These are phyloP conservation scores for Heracleum sosnowskyi DNA, from an alignment of 129 eudicot species.

Conservation along the genomic window DNA sequence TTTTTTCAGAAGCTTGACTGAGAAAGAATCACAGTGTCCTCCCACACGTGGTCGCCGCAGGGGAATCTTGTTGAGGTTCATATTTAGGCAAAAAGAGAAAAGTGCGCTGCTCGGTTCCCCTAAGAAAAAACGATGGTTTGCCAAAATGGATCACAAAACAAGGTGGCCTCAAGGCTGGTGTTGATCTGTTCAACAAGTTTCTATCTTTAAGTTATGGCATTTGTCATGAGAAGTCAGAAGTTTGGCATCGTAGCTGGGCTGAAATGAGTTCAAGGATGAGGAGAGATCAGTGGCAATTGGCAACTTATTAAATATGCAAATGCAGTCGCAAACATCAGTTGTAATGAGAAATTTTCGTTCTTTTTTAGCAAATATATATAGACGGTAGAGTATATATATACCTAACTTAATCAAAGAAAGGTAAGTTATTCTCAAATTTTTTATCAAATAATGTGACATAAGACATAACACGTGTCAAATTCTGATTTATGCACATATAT, in stretches of 20 bases:
- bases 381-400: background rate
- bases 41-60: background rate
- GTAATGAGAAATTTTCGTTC: background rate
- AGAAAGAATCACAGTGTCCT: background rate
- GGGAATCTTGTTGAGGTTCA: conserved; percentile 7
- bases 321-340: background rate
- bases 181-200: background rate
- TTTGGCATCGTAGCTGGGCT: background rate
- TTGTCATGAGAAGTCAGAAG: background rate
- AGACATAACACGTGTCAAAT: too few species aligned
- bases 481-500: too few species aligned
- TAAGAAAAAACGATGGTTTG: background rate
- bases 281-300: background rate
- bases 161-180: conserved; percentile 16
- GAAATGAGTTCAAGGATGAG: background rate
- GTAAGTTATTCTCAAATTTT: too few species aligned
- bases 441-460: too few species aligned
- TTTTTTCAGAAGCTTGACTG: background rate
- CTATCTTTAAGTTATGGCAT: background rate
- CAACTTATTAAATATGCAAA: background rate
- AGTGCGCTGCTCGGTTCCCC: background rate
- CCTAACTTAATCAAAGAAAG: background rate
- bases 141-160: background rate
- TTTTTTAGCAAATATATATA: background rate
- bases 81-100: background rate